Base-by-base conservation (phyloP, 768 basidiomycete species). In the Collybia mongolica region DNA sequence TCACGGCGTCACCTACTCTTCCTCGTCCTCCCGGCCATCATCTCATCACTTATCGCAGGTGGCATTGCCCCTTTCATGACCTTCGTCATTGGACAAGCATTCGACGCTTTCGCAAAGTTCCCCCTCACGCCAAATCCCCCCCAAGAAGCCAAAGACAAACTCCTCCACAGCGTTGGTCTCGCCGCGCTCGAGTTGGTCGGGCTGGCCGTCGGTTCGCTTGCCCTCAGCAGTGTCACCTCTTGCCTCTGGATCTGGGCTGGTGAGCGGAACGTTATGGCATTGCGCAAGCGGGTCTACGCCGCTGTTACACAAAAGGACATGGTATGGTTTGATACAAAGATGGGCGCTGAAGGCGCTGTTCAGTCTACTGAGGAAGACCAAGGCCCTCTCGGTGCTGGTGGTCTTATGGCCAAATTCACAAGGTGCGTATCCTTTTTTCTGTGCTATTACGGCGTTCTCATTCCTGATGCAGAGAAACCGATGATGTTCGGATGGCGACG, bases 291-390 rank as follows among this genome's bases (percentile, higher is more conserved):
- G 42, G 86, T 95, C 5, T 96, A 90, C 62, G 60, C 64, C 2
- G 79, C 83, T 1, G 81, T 97, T 22, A 77, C 82, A 14, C 62
- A 60, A 19, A 87, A 86, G 60, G 84, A 86, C 18, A 87, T 96
- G 81, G 75, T 77, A n/a, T 97, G 95, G 94, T 97, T 93, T 63
- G 94, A 97, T 68, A 67, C 80, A 36, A 84, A 89, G 49, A 85
- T 88, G 78, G 83, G 81, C 46, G 68, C 70, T 7, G 83, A 82
- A 19, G 75, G 26, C 26, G 19, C 43, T 6, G 15, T 45, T 5
- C 44, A 36, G 24, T 45, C 44, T 15, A 4, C 17, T 2, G 20
- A 47, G 11, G 36, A 15, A 19, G 46, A 47, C 29, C 46, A 47
- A 39, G 46, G 46, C 23, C 46, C 46, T 24, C 46, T 47, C 23